Evolutionary conservation across 257 asterid genomes (phyloP).

Genomic region (Solanum paucissectum): DNA sequence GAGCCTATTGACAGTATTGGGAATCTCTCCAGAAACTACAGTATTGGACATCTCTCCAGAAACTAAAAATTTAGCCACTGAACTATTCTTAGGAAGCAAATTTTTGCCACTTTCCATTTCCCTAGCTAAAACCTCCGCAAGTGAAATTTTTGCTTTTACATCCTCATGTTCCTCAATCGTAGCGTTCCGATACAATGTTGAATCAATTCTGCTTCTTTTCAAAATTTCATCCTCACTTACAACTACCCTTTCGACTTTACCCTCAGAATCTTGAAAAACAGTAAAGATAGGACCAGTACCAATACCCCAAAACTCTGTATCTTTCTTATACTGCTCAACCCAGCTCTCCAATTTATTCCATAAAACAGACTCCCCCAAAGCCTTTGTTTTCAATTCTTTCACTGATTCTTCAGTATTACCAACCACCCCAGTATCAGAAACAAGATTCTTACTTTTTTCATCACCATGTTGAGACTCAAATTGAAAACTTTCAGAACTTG

Average conservation of each 20-base stretch:
- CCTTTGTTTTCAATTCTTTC: constrained; percentile 16
- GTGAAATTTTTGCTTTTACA: constrained; percentile 41
- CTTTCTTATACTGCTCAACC: constrained; percentile 77
- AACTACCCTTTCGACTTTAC: constrained; percentile 54
- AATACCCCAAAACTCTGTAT: constrained; percentile 72
- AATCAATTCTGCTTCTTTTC: constrained; percentile 42
- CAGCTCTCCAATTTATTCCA: constrained; percentile 69
- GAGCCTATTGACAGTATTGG: constrained; percentile 11
- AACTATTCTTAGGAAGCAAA: constrained; percentile 45
- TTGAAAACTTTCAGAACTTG: constrained; percentile 18
- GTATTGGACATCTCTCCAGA: constrained; percentile 29
- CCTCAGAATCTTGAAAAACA: constrained; percentile 46
- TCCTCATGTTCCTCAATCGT: constrained; percentile 30
- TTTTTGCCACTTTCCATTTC: constrained; percentile 61
- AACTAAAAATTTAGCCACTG: constrained; percentile 45
- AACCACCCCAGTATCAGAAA: not conserved
- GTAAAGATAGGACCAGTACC: constrained; percentile 71
- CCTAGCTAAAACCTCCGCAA: constrained; percentile 56
- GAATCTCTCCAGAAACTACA: constrained; percentile 24
- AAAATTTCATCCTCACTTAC: constrained; percentile 78
- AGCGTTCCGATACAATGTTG: constrained; percentile 13
- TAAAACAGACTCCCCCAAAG: constrained; percentile 40
- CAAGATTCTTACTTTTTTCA: constrained; percentile 17
- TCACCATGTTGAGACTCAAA: constrained; percentile 4
- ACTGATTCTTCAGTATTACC: constrained; percentile 5